Conservation (phyloP, 2,329 filamentous ascomycete species). For the Phaeoacremonium minimum region DNA sequence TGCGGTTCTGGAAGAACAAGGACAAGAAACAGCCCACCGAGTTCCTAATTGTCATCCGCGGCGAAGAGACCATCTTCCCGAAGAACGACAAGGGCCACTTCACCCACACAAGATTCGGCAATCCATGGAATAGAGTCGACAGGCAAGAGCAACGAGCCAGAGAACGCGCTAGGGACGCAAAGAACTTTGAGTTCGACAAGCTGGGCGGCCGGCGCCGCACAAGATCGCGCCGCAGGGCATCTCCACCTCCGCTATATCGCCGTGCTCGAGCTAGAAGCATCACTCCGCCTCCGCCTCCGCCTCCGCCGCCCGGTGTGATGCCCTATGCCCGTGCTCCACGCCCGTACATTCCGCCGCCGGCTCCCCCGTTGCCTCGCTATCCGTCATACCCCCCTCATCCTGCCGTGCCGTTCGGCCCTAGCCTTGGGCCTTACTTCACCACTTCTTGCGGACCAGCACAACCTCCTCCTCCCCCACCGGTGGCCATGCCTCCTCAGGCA, state of each 20-base stretch:
- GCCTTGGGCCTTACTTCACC: not conserved
- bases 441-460: too few relatives aligned
- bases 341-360: not conserved
- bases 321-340: not conserved
- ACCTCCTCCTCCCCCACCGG: not conserved
- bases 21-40: constrained; percentile 6
- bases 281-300: not conserved
- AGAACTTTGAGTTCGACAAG: constrained; percentile 2
- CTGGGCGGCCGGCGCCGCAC: not conserved
- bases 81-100: constrained; percentile 7
- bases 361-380: not conserved
- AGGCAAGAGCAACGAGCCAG: constrained; percentile 8
- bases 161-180: constrained; percentile 2
- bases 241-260: constrained; percentile 2
- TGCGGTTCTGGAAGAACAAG: constrained; percentile 17
- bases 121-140: constrained; percentile 17
- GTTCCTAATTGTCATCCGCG: constrained; percentile 17
- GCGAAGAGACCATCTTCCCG: constrained; percentile 11
- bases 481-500: not conserved
- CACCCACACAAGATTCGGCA: constrained; percentile 7
- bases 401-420: not conserved
- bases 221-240: not conserved
- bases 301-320: not conserved
- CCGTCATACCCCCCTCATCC: not conserved
- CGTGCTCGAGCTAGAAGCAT: not conserved